Evolutionary conservation across 345 rosid genomes (phyloP).

Genomic region (Gossypioides kirkii): DNA sequence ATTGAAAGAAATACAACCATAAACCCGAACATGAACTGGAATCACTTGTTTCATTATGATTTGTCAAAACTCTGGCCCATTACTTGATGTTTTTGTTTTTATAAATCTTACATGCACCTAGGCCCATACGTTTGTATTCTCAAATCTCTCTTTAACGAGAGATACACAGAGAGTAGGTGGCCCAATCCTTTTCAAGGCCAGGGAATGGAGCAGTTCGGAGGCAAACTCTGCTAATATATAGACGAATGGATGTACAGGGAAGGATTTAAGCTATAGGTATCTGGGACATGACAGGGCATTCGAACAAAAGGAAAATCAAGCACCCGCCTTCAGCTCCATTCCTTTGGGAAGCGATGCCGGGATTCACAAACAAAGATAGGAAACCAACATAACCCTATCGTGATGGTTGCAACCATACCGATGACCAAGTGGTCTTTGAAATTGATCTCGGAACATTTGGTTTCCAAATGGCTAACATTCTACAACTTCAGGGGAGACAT

Average conservation of each 20-base stretch:
- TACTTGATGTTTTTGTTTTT: neutral
- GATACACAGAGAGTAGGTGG: constrained; percentile 17
- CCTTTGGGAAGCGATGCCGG: constrained; percentile 78
- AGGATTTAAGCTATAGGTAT: constrained; percentile 25
- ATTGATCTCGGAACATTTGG: no score
- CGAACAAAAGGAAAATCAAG: constrained; percentile 38
- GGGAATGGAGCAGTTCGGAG: constrained; percentile 9
- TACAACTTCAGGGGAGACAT: no score
- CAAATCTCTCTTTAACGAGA: neutral
- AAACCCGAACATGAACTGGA: no score
- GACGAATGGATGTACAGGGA: neutral
- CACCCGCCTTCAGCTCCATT: constrained; percentile 78
- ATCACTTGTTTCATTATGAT: no score
- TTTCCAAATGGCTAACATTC: no score
- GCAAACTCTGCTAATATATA: constrained; percentile 8
- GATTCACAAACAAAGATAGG: constrained; percentile 69
- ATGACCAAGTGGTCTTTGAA: no score
- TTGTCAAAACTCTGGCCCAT: neutral
- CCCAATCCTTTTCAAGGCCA: constrained; percentile 7
- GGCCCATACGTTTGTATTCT: neutral
- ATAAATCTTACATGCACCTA: no score
- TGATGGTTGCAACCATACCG: no score
- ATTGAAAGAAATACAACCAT: no score
- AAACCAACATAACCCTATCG: constrained; percentile 19
- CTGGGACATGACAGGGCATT: constrained; percentile 10